These are phyloP conservation scores for Flammula alnicola DNA, from an alignment of 1,284 basidiomycete species.

Conservation along the genomic window DNA sequence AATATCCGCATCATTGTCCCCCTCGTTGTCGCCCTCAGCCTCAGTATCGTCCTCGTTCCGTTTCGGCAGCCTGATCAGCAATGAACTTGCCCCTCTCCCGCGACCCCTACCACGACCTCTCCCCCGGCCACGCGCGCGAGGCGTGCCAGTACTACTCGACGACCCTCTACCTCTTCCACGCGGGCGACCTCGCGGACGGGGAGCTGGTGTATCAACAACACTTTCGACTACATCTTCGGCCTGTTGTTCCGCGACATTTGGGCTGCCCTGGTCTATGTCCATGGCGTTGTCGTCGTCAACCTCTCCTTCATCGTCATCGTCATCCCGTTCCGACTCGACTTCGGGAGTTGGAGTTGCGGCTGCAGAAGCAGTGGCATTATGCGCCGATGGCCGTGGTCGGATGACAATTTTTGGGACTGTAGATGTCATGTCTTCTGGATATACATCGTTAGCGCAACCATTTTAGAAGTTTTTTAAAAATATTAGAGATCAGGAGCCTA, in stretches of 20 bases:
- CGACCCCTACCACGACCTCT: conserved; percentile 43
- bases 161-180: conserved; percentile 36
- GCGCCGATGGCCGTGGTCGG: conserved; percentile 45
- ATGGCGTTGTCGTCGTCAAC: conserved; percentile 34
- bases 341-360: conserved; percentile 38
- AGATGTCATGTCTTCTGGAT: conserved; percentile 7
- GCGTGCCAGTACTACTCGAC: conserved; percentile 33
- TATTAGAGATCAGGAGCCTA: too few species aligned
- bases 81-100: conserved; percentile 39
- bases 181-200: conserved; percentile 33
- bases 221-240: conserved; percentile 37
- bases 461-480: too few species aligned
- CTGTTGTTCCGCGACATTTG: conserved; percentile 23
- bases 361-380: conserved; percentile 31
- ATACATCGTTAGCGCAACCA: too few species aligned
- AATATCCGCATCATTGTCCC: conserved; percentile 38
- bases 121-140: conserved; percentile 43
- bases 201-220: conserved; percentile 25
- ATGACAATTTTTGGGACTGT: conserved; percentile 55
- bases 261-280: conserved; percentile 29
- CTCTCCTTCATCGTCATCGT: conserved; percentile 31
- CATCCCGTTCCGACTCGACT: conserved; percentile 28
- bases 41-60: conserved; percentile 51
- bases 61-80: conserved; percentile 52
- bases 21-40: conserved; percentile 49